Base-by-base conservation (phyloP, 305 asterid species). In the Caryopteris hybrid region DNA sequence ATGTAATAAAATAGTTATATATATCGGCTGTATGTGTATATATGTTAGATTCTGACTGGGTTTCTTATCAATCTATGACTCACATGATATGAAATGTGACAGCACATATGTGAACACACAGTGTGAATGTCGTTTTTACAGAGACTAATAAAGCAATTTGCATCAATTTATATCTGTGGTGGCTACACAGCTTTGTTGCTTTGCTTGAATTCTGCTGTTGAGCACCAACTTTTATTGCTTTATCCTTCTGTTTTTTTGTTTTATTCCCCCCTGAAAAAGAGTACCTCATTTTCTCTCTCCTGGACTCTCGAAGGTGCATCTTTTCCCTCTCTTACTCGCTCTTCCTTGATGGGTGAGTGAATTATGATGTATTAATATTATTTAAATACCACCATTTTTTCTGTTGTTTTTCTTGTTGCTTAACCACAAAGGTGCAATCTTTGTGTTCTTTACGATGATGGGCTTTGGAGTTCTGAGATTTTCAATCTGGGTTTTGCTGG, bases 271-370 rank as follows among this genome's bases (percentile, higher is more conserved):
- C 61, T 43, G 13, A 18, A 51, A 56, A 64, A 62, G 64, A 39
- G 74, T 51, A 51, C 16, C 62, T 61, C 43, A 25, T 5, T 64
- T 77, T 70, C 46, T 68, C 60, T 63, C 63, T 71, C 59, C 64
- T 65, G 76, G 62, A 71, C 64, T 73, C 79, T 34, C 51, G 22
- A 74, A 82, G 84, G 85, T 80, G 76, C 66, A 54, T 38, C 64
- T 76, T 53, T 63, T 21, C 75, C 57, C 57, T 68, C 64, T 6
- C 57, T 39, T 5, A 50, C 18, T 64, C 58, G 12, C 6, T 34
- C 58, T 25, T 55, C 61, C 2, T 60, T 52, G n/a, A n/a, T n/a
- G n/a, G n/a, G n/a, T n/a, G n/a, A n/a, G n/a, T n/a, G n/a, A n/a
- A n/a, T n/a, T n/a, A n/a, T n/a, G n/a, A n/a, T n/a, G n/a, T n/a